These are phyloP conservation scores for Austroboletus eburneus DNA, from an alignment of 768 basidiomycete species.

Conservation along the genomic window DNA sequence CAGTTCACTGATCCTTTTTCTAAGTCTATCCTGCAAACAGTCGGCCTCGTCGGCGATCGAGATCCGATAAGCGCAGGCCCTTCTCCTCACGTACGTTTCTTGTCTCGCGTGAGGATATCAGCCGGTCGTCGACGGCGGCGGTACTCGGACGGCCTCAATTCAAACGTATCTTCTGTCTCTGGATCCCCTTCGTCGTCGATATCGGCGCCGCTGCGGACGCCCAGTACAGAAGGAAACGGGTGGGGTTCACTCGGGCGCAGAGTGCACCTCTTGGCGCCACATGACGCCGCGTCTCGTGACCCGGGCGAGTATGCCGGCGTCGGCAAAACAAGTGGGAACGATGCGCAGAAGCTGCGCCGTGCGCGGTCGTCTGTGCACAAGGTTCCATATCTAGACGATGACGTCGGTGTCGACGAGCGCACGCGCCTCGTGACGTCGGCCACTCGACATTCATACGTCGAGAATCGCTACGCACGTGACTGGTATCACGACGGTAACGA, in stretches of 20 bases:
- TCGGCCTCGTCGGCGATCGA: background rate
- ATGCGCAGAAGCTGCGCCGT: constrained; percentile 4
- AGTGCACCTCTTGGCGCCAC: constrained; percentile 34
- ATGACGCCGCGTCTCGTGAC: background rate
- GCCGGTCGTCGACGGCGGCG: constrained; percentile 55
- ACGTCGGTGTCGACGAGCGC: constrained; percentile 29
- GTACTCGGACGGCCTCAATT: constrained; percentile 20
- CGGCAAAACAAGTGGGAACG: background rate
- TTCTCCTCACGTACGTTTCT: constrained; percentile 53
- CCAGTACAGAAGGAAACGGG: constrained; percentile 45
- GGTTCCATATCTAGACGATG: constrained; percentile 8
- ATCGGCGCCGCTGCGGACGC: constrained; percentile 70
- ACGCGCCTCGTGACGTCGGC: constrained; percentile 36
- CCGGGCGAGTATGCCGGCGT: background rate
- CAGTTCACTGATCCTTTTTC: too few species aligned
- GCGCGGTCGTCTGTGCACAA: constrained; percentile 3
- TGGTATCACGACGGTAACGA: constrained; percentile 13
- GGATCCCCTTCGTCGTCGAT: constrained; percentile 76
- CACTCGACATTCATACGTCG: constrained; percentile 15
- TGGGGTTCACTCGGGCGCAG: constrained; percentile 64
- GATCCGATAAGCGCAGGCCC: constrained; percentile 10
- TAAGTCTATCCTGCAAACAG: background rate
- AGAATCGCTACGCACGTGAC: constrained; percentile 21
- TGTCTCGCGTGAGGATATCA: constrained; percentile 73
- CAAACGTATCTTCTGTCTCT: constrained; percentile 41